Base-by-base conservation (phyloP, 1,284 basidiomycete species). In the Puccinia sorghi region DNA sequence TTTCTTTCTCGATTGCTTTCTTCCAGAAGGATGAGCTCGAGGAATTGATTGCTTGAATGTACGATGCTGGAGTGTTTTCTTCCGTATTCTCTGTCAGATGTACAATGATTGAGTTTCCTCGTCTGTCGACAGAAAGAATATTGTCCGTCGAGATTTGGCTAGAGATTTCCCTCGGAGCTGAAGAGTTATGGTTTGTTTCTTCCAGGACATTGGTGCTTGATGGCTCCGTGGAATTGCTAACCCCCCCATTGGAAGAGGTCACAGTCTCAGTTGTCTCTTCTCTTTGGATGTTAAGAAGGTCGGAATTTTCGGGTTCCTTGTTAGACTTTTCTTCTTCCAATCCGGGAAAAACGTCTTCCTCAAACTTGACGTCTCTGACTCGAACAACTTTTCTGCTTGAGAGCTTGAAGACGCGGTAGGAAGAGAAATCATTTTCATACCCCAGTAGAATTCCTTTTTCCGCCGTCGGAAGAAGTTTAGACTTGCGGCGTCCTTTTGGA, bases 361-460 rank as follows among this genome's bases (percentile, higher is more conserved):
- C 63, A 25, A 64, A 64, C 43, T 20, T 43, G 37, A 43, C 22
- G 17, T 64, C n/a, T 1, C 63, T 11, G 2, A 25, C 63, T 4
- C 37, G 7, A 13, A 64, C 1, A 9, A 22, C 22, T n/a, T 43
- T 64, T 22, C 20, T 37, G 2, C 1, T 7, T 8, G 20, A 5
- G 9, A 43, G 15, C 11, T 43, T 8, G 17, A 43, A 64, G 6
- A 64, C 39, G 1, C 43, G 7, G 17, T 64, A 64, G 7, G 63
- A n/a, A 1, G 63, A 64, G 39, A 64, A 64, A 13, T 64, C 15
- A 25, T 64, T 64, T 11, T 64, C 43, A 22, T 46, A 67, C 8
- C 41, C 22, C 2, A 67, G n/a, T 8, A 67, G 20, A 1, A 67
- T 48, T 8, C n/a, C 39, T 11, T 6, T 43, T 43, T 64, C 39